Evolutionary conservation across 345 rosid species (phyloP).

Genomic region (Bruguiera sexangula): DNA sequence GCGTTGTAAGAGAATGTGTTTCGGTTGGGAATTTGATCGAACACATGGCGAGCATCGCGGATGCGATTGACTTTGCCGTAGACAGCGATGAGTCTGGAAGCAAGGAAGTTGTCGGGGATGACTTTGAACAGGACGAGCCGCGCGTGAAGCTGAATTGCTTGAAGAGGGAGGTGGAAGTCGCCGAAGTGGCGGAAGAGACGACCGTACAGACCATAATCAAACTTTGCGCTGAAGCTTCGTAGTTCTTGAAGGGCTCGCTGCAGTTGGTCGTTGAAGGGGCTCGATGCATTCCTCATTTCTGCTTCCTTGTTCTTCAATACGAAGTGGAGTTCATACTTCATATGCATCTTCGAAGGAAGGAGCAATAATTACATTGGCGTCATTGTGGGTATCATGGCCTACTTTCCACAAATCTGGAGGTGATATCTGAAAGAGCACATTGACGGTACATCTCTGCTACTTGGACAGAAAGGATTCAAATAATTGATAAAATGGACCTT

Average conservation of each 20-base stretch:
- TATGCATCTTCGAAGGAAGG: not conserved
- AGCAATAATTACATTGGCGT: not conserved
- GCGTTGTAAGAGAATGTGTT: constrained; percentile 74
- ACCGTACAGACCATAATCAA: constrained; percentile 60
- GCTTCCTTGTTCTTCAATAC: not conserved
- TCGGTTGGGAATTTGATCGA: constrained; percentile 53
- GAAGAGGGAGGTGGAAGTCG: constrained; percentile 50
- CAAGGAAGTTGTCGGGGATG: constrained; percentile 65
- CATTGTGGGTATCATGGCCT: not conserved
- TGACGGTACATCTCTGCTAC: too few relatives aligned
- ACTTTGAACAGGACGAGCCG: constrained; percentile 51
- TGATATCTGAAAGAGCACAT: too few relatives aligned
- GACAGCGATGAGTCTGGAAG: constrained; percentile 55
- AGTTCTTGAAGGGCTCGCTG: not conserved
- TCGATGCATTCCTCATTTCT: not conserved
- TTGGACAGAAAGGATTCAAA: too few relatives aligned
- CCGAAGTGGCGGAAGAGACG: constrained; percentile 59
- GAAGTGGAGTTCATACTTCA: not conserved
- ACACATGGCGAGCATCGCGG: constrained; percentile 53
- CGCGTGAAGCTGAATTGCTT: constrained; percentile 75
- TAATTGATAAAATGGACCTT: too few relatives aligned
- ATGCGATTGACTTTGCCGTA: constrained; percentile 44
- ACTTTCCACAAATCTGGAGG: not conserved
- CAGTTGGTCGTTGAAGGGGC: not conserved
- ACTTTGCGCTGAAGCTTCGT: constrained; percentile 9